Evolutionary conservation across 495 filamentous ascomycete species (phyloP).

Genomic region (Hypoxylon cercidicola): DNA sequence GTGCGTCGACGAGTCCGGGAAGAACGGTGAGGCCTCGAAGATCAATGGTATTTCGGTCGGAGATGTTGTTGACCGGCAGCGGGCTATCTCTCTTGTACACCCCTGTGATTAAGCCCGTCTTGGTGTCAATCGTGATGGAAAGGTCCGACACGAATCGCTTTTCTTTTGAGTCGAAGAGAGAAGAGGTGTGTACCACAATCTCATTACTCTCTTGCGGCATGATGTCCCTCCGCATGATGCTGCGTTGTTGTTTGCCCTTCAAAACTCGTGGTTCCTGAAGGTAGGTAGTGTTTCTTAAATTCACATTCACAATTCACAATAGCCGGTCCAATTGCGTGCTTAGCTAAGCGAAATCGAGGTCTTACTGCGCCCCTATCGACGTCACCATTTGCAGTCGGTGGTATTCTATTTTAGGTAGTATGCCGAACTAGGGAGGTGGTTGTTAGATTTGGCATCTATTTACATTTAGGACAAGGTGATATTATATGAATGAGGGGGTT

Average conservation of each 20-base stretch:
- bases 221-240: conserved; percentile 12
- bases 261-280: not conserved
- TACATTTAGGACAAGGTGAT: too few relatives aligned
- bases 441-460: too few relatives aligned
- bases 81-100: conserved; percentile 45
- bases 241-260: not conserved
- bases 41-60: conserved; percentile 49
- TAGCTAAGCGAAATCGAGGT: too few relatives aligned
- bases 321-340: too few relatives aligned
- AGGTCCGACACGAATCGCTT: conserved; percentile 55
- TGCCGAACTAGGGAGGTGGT: too few relatives aligned
- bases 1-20: conserved; percentile 64
- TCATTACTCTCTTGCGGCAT: conserved; percentile 9
- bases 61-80: conserved; percentile 22
- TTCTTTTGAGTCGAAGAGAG: conserved; percentile 60
- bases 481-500: too few relatives aligned
- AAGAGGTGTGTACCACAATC: conserved; percentile 57
- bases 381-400: too few relatives aligned
- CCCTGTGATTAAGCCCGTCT: conserved; percentile 55
- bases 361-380: too few relatives aligned
- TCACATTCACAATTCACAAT: too few relatives aligned
- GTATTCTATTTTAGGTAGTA: too few relatives aligned
- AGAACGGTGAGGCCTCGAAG: conserved; percentile 58
- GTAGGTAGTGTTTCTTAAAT: too few relatives aligned
- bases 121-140: conserved; percentile 52